phyloP scores from a whole-genome alignment of 139 green algal species.

The Limnomonas spitsbergensis region DNA sequence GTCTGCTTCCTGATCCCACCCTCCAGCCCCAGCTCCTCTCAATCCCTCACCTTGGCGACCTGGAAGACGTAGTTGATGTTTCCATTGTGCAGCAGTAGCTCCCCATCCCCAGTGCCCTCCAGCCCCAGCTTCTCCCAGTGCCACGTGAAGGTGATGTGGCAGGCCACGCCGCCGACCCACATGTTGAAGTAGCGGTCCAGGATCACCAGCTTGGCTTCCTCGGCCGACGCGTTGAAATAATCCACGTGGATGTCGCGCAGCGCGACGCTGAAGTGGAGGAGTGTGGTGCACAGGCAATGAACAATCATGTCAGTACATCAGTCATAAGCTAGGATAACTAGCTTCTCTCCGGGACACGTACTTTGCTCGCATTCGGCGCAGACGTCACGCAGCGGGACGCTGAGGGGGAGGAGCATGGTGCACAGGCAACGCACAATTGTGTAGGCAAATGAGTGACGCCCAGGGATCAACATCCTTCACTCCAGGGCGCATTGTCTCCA shows the following conservation, averaged over 20 bases:
- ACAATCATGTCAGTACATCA: no score
- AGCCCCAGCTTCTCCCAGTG: constrained; percentile 36
- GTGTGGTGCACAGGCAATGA: not conserved
- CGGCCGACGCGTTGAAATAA: constrained; percentile 7
- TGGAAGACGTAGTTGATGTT: constrained; percentile 39
- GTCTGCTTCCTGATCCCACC: no score
- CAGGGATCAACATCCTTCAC: no score
- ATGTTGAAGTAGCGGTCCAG: constrained; percentile 17
- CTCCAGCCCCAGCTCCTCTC: no score
- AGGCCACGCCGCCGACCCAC: not conserved
- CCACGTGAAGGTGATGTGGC: constrained; percentile 34
- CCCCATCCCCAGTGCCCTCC: constrained; percentile 30
- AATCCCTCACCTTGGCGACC: constrained; percentile 11
- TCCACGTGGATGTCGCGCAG: not conserved
- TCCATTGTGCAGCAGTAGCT: constrained; percentile 35
- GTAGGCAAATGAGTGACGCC: no score
- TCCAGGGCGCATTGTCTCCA: no score
- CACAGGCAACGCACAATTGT: no score
- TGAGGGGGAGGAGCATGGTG: no score
- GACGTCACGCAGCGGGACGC: no score
- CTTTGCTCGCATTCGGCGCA: no score
- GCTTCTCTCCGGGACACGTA: no score
- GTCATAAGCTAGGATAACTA: no score
- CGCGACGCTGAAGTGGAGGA: not conserved
- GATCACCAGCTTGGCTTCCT: constrained; percentile 7